Evolutionary conservation across 768 basidiomycete genomes (phyloP), one percentile per base, ranked within the genome.

Genomic region (Jaapia argillacea): DNA sequence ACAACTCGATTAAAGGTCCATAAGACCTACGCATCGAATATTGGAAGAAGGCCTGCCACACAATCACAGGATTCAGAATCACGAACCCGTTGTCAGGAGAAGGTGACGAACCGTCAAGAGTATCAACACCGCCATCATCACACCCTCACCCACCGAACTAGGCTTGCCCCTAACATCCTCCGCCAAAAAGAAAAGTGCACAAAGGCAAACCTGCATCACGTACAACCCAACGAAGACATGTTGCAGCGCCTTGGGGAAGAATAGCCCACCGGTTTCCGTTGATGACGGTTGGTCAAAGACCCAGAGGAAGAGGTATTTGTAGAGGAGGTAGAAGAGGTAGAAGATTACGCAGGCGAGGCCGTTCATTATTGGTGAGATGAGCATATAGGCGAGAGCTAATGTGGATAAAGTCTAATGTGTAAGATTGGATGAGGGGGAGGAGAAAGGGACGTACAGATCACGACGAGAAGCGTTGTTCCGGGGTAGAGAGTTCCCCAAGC

Each of bases 221-320:
- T 94, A 94, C 54, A 93, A 53, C 1, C 88, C 90, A 23, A 87
- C 85, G 50, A 93, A 91, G 22, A 89, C 56, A 53, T 93, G 90
- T 26, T 82, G 77, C 25, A 93, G 74, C 3, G 90, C 90, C 60
- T 80, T 85, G 25, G 88, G 88, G 69, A 86, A 92, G 68, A 91
- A 93, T 38, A 85, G 54, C 1, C 90, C 90, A 35, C 90, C 89
- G 1, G 88, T 89, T 43, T 90, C 88, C 24, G 62, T 65, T 2
- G 69, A 61, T 0, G 72, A 58, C 3, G 77, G 72, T 56, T 86
- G 81, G 43, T 82, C 77, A 51, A 73, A 74, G 39, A 71, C 75
- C 69, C 78, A 91, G 42, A 87, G 67, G 73, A 87, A 91, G 24
- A 88, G 75, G 53, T 90, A 91, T 61, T 70, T 70, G 49, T 41